Evolutionary conservation across 1,139 yeast species (phyloP).

Genomic region (Pichia sp.): DNA sequence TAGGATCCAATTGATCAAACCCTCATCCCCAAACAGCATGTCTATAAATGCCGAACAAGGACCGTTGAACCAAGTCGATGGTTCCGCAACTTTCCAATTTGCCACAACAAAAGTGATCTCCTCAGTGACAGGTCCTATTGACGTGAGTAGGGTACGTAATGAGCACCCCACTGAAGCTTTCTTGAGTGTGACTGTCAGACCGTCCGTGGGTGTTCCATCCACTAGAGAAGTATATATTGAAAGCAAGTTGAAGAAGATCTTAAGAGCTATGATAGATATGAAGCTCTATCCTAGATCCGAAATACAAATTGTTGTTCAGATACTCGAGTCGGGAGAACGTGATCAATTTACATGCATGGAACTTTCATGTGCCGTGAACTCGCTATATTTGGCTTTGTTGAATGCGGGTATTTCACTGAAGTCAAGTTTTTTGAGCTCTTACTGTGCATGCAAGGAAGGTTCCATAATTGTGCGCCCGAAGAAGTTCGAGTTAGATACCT

Average conservation of each 20-base stretch:
- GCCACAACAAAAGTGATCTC: constrained; percentile 55
- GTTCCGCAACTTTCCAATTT: constrained; percentile 57
- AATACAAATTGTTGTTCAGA: constrained; percentile 81
- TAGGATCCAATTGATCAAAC: no score
- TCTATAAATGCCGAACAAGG: constrained; percentile 12
- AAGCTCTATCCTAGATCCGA: constrained; percentile 74
- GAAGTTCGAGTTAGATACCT: constrained; percentile 30
- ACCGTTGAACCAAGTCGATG: constrained; percentile 57
- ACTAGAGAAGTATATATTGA: constrained; percentile 77
- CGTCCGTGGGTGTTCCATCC: constrained; percentile 65
- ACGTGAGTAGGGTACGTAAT: constrained; percentile 65
- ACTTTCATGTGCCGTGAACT: constrained; percentile 51
- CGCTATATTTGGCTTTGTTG: constrained; percentile 62
- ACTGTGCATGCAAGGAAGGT: constrained; percentile 33
- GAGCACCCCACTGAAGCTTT: constrained; percentile 78
- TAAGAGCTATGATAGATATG: constrained; percentile 58
- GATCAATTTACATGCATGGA: constrained; percentile 43
- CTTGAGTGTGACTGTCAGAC: constrained; percentile 74
- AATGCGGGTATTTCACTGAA: constrained; percentile 73
- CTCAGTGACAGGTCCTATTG: constrained; percentile 88
- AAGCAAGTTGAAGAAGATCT: constrained; percentile 56
- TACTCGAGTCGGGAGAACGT: constrained; percentile 40
- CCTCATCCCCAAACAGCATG: no score
- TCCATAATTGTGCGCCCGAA: constrained; percentile 40
- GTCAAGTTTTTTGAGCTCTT: constrained; percentile 52